Base-by-base conservation (phyloP, 305 asterid species). In the Coffea humblotiana region DNA sequence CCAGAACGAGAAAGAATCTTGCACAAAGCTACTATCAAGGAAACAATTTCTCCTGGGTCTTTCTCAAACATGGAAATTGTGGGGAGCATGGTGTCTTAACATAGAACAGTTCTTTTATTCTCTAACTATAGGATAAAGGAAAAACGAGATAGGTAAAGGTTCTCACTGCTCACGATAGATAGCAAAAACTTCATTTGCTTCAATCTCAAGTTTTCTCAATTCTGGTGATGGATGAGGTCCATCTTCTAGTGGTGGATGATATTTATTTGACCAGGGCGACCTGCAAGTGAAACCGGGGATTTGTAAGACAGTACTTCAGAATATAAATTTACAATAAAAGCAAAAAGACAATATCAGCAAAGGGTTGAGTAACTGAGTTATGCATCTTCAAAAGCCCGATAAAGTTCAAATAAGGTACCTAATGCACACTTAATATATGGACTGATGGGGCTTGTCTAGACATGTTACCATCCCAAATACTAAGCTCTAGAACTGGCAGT, bases 161-260 rank as follows among this genome's bases (percentile, higher is more conserved):
- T 97, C 97, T 94, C 92, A 96, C 99, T 96, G 99, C 97, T 96
- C 99, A 91, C 98, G 92, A 91, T 96, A 96, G 82, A 94, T 75
- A 54, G 98, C 86, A 85, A 96, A 96, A 80, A 96, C 90, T 54
- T 96, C 98, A 60, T 96, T 96, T 82, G 99, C 99, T 88, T 96
- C 99, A 80, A 91, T 84, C 89, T 96, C 99, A 69, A 96, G 98
- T 82, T 90, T 94, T 92, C 99, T 90, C 91, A 96, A 84, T 82
- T 92, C 94, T 40, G 88, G 75, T 73, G 98, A 92, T 77, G 99
- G 98, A 80, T 84, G 84, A 77, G 95, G 92, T 56, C 94, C 99
- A 76, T 94, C 98, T 63, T 91, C 97, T 51, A 94, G 43, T 7
- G 94, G 91, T 67, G 99, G 98, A 74, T 96, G 96, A 88, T 91